Base-by-base conservation (phyloP, 495 filamentous ascomycete species). In the Aspergillus carlsbadensis region DNA sequence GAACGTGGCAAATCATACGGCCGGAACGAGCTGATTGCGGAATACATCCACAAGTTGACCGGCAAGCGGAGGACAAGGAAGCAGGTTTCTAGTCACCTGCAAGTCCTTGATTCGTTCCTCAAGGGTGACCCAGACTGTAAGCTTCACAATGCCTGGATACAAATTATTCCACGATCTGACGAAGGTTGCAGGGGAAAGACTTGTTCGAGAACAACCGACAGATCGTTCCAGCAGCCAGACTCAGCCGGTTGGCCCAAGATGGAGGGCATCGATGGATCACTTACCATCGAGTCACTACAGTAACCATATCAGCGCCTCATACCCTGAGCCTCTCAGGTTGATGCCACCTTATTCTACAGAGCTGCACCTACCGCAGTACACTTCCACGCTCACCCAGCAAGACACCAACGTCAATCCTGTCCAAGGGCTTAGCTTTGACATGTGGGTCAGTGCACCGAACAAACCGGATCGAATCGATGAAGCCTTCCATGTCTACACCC, bases 31-130 rank as follows among this genome's bases (percentile, higher is more conserved):
- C 78, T 96, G 49, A 94, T 98, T 65, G 82, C 85, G 35, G 84
- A 91, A 61, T 92, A 88, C 62, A 88, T 98, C 44, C 84, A 81
- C 61, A 81, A 83, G 54, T 73, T 77, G 53, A 91, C 88, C 41
- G 87, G 86, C 34, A 85, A 81, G 62, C 63, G 67, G 31, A 82
- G 91, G 54, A 77, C 68, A 36, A 78, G 94, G 50, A 98, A 98
- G 70, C 90, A 96, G 68, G 89, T 98, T 8, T 97, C 93, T 0
- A 97, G 92, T 62, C 94, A 98, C 69, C 89, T 98, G 56, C 94
- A 98, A 75, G 93, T 97, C n/a, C 72, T 98, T 41, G 96, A 95
- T 73, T 84, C 84, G 11, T 89, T 92, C 63, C 77, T 93, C 58
- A 77, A 79, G 52, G 76, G 81, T 20, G 81, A 88, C 61, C 82